phyloP scores from a whole-genome alignment of 2,329 filamentous ascomycete genomes.

The Cercospora sp. region DNA sequence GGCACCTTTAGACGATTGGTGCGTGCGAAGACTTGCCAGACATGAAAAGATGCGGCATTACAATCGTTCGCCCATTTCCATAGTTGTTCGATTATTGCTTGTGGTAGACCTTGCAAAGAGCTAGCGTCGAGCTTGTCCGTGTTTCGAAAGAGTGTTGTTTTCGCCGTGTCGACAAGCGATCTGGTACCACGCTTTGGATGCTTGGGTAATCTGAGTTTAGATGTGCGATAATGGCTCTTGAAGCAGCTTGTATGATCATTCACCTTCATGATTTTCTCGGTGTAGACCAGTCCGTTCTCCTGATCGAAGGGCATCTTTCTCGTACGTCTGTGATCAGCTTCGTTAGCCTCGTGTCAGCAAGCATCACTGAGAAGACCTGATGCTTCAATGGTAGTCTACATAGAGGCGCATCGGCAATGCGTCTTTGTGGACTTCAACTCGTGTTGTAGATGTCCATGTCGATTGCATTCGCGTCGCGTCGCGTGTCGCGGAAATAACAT shows the following conservation, averaged over 20 bases:
- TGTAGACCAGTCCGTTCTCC: conserved; percentile 27
- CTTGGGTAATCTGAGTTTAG: background rate
- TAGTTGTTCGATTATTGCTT: conserved; percentile 14
- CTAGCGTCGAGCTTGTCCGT: conserved; percentile 17
- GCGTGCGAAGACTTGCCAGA: conserved; percentile 13
- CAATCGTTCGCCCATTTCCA: conserved; percentile 19
- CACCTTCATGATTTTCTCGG: conserved; percentile 13
- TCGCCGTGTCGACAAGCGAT: conserved; percentile 19
- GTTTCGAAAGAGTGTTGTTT: conserved; percentile 20
- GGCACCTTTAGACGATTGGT: background rate
- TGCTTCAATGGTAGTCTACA: background rate
- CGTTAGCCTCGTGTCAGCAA: background rate
- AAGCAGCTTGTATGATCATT: background rate
- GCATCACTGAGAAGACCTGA: background rate
- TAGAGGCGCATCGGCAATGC: background rate
- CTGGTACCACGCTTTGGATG: conserved; percentile 2
- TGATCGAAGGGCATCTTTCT: conserved; percentile 22
- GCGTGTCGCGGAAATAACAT: background rate
- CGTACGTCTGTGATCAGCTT: background rate
- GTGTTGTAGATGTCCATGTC: background rate
- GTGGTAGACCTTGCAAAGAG: conserved; percentile 21
- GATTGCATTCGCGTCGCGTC: background rate
- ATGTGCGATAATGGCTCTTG: background rate
- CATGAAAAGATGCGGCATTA: background rate
- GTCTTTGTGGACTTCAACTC: background rate